A percentile compares a stretch with the other conserved stretches of the same genome.
Evolutionary conservation across 2,329 filamentous ascomycete genomes (phyloP).

Genomic region (Cercospora sesami): DNA sequence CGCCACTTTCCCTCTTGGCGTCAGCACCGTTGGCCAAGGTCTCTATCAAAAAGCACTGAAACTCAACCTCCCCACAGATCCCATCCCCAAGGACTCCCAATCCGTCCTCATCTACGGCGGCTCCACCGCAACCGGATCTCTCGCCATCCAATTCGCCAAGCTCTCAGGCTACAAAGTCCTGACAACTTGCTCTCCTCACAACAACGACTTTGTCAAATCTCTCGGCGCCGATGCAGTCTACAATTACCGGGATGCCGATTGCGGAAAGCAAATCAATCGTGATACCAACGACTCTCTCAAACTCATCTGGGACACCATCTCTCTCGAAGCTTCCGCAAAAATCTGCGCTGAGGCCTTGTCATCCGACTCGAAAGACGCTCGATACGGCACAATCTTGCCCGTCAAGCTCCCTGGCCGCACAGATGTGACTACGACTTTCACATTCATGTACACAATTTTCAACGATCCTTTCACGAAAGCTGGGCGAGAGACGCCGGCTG

Average conservation of each 20-base stretch:
- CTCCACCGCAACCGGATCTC: conserved; percentile 51
- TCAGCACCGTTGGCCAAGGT: conserved; percentile 54
- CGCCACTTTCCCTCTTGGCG: conserved; percentile 54
- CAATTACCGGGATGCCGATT: conserved; percentile 50
- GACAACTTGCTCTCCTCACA: conserved; percentile 49
- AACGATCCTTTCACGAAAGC: conserved; percentile 29
- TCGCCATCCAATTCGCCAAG: conserved; percentile 54
- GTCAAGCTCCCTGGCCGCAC: conserved; percentile 27
- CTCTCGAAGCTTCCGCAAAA: conserved; percentile 23
- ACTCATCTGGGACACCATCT: conserved; percentile 33
- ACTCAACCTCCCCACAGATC: conserved; percentile 50
- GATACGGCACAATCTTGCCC: conserved; percentile 31
- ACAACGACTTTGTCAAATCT: conserved; percentile 49
- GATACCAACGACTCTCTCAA: conserved; percentile 31
- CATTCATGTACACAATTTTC: conserved; percentile 36
- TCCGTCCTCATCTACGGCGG: conserved; percentile 53
- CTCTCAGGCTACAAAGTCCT: conserved; percentile 43
- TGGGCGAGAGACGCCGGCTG: conserved; percentile 26
- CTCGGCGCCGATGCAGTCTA: conserved; percentile 52
- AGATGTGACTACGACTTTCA: conserved; percentile 26
- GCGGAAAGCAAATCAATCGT: conserved; percentile 46
- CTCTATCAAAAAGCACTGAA: conserved; percentile 47
- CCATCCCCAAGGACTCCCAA: conserved; percentile 25
- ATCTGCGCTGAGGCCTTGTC: conserved; percentile 32
- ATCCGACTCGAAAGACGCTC: conserved; percentile 24